phyloP scores from a whole-genome alignment of 768 basidiomycete species.

The Lentinula lateritia region DNA sequence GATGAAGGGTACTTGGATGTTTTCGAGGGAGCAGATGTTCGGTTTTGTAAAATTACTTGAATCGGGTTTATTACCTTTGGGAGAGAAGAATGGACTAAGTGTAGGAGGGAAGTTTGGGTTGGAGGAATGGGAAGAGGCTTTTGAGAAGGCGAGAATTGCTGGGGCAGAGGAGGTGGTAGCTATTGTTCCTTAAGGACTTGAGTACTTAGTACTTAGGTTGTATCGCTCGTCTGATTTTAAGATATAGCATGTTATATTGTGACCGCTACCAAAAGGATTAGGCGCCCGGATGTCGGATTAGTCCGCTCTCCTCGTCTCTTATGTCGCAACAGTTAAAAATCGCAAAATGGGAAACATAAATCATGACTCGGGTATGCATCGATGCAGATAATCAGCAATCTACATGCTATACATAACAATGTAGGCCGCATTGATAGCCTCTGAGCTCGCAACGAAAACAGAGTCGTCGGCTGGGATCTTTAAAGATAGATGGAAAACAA shows the following conservation, averaged over 20 bases:
- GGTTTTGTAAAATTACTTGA: not conserved
- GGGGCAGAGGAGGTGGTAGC: not conserved
- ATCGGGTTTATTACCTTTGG: not conserved
- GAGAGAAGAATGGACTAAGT: not conserved
- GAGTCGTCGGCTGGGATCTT: not conserved
- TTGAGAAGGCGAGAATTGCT: not conserved
- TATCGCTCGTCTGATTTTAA: no score
- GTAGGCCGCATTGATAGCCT: slow-evolving; percentile 3
- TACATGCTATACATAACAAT: slow-evolving; percentile 4
- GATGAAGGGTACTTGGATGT: slow-evolving; percentile 1
- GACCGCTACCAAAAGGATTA: no score
- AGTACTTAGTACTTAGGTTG: no score
- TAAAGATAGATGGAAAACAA: no score
- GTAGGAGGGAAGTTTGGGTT: not conserved
- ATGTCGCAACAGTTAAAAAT: no score
- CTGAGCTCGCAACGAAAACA: not conserved
- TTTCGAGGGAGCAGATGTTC: not conserved
- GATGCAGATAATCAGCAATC: not conserved
- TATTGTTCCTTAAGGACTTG: not conserved
- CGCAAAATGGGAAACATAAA: no score
- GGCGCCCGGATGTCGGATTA: no score
- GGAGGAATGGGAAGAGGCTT: not conserved
- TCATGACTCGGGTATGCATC: no score
- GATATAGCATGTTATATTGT: no score
- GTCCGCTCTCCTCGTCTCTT: no score